Percentiles rank a stretch among this genome's conserved stretches.
Conservation (phyloP, 495 filamentous ascomycete species). For the Penicillium parvum region DNA sequence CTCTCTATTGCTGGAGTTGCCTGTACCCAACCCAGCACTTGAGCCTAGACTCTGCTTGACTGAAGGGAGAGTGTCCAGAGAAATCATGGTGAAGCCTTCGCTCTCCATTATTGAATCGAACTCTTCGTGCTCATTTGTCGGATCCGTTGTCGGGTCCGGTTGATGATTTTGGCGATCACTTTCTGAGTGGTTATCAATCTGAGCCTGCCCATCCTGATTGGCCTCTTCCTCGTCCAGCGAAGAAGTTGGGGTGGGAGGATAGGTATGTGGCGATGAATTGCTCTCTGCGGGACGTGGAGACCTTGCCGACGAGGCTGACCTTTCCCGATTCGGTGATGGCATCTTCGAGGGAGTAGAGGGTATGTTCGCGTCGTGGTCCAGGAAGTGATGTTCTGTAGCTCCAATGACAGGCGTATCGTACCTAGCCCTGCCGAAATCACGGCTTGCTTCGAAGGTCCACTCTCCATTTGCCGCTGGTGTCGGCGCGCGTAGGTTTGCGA, state of each 20-base stretch:
- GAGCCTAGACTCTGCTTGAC: conserved; percentile 33
- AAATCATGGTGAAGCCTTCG: conserved; percentile 58
- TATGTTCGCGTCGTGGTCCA: conserved; percentile 28
- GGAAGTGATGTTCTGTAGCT: conserved; percentile 27
- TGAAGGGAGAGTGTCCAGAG: conserved; percentile 49
- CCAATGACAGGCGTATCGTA: conserved; percentile 31
- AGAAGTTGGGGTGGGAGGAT: conserved; percentile 40
- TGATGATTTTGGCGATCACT: conserved; percentile 4
- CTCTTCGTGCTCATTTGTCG: conserved; percentile 43
- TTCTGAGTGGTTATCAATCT: background rate
- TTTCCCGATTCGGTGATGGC: conserved; percentile 32
- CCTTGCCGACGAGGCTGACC: conserved; percentile 23
- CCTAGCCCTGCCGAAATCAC: conserved; percentile 19
- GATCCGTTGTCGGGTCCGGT: conserved; percentile 21
- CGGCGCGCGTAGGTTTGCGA: conserved; percentile 18
- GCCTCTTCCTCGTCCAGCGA: conserved; percentile 39
- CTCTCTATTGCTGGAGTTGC: conserved; percentile 24
- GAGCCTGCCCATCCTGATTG: conserved; percentile 9
- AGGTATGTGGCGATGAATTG: conserved; percentile 35
- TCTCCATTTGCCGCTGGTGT: conserved; percentile 1
- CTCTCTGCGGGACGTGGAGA: conserved; percentile 30
- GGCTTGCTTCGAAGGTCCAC: background rate
- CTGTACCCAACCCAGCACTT: conserved; percentile 16
- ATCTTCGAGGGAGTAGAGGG: conserved; percentile 42
- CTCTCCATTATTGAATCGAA: conserved; percentile 57